Evolutionary conservation across 805 yeast species (phyloP).

Genomic region (Tetrapisispora namnaoensis): DNA sequence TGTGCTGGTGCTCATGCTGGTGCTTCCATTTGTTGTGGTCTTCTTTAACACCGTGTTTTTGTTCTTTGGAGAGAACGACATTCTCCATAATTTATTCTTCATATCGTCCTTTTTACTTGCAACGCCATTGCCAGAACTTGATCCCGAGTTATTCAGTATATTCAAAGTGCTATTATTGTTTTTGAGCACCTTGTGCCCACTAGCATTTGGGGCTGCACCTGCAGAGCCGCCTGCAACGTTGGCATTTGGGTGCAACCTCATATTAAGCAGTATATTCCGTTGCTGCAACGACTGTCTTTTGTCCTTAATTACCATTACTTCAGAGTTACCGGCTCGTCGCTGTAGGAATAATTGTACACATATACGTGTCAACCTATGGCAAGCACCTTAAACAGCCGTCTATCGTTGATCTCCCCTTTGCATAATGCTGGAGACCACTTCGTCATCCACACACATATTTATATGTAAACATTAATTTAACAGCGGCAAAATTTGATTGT

Average conservation of each 20-base stretch:
- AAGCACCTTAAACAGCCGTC: too few relatives aligned
- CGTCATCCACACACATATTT: too few relatives aligned
- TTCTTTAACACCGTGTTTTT: neutral
- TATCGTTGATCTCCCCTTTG: too few relatives aligned
- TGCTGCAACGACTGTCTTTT: slow-evolving; percentile 18
- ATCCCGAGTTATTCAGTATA: neutral
- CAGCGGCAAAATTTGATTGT: too few relatives aligned
- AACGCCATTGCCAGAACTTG: neutral
- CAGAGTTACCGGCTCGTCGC: too few relatives aligned
- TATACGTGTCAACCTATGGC: too few relatives aligned
- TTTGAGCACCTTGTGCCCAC: neutral
- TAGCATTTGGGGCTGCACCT: neutral
- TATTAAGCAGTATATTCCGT: slow-evolving; percentile 16
- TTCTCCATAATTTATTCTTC: slow-evolving; percentile 10
- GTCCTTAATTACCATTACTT: slow-evolving; percentile 1
- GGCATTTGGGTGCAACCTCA: slow-evolving; percentile 12
- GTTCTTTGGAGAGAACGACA: slow-evolving; percentile 9
- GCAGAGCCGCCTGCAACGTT: too few relatives aligned
- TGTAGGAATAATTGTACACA: too few relatives aligned
- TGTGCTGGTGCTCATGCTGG: too few relatives aligned
- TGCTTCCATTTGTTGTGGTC: neutral
- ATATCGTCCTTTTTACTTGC: neutral
- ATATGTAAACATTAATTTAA: too few relatives aligned
- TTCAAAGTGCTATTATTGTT: neutral
- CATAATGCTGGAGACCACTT: too few relatives aligned